Evolutionary conservation across 2,329 filamentous ascomycete species (phyloP).

Genomic region (Cadophora luteo-olivacea): DNA sequence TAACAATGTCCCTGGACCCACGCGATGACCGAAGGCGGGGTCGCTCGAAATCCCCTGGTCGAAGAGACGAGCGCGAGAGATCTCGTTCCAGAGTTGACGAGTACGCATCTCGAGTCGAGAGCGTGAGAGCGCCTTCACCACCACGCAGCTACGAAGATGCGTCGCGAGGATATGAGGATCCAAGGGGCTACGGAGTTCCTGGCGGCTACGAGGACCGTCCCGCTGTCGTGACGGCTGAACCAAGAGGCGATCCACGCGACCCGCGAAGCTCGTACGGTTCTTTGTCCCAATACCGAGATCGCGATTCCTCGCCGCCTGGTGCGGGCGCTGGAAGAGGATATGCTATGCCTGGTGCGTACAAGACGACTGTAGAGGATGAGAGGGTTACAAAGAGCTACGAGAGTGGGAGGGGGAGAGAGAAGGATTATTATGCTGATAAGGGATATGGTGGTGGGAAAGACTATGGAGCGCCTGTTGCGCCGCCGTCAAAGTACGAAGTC

Average conservation of each 20-base stretch:
- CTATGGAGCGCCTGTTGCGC: slow-evolving; percentile 20
- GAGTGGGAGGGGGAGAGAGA: slow-evolving; percentile 29
- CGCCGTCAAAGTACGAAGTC: slow-evolving; percentile 37
- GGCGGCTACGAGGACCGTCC: slow-evolving; percentile 23
- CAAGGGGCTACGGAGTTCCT: neutral
- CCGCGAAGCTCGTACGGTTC: slow-evolving; percentile 23
- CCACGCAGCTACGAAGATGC: slow-evolving; percentile 30
- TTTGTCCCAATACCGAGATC: slow-evolving; percentile 23
- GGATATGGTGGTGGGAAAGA: slow-evolving; percentile 29
- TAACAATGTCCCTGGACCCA: slow-evolving; percentile 43
- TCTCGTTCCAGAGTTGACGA: slow-evolving; percentile 35
- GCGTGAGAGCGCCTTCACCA: slow-evolving; percentile 20
- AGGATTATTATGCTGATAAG: slow-evolving; percentile 35
- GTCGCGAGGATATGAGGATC: slow-evolving; percentile 21
- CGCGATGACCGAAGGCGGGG: slow-evolving; percentile 39
- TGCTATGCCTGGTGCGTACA: slow-evolving; percentile 33
- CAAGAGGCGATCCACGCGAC: slow-evolving; percentile 25
- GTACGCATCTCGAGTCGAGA: slow-evolving; percentile 24
- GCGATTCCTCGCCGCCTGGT: slow-evolving; percentile 13
- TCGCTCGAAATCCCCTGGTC: slow-evolving; percentile 42
- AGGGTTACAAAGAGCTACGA: slow-evolving; percentile 29
- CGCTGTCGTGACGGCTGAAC: slow-evolving; percentile 28
- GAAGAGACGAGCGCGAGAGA: slow-evolving; percentile 35
- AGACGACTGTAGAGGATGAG: slow-evolving; percentile 29
- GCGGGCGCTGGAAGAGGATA: slow-evolving; percentile 18